A percentile compares a stretch with the other conserved stretches of the same genome.
phyloP scores from a whole-genome alignment of 225 moss, liverwort and hornwort genomes.

The Asterella californica region DNA sequence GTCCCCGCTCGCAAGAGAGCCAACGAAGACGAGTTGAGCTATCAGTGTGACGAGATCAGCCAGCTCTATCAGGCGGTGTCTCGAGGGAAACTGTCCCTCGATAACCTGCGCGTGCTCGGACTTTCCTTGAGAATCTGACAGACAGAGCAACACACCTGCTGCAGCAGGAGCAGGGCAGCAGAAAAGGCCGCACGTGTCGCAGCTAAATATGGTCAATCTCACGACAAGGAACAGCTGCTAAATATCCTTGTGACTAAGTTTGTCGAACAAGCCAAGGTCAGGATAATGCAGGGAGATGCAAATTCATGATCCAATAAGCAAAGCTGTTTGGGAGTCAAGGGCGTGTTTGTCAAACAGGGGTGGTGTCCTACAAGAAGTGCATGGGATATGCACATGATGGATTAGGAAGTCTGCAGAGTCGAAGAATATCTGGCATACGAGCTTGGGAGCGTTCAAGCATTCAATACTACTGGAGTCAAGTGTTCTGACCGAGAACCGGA shows the following conservation, averaged over 20 bases:
- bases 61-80: constrained; percentile 13
- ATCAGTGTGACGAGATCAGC: constrained; percentile 11
- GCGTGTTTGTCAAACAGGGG: not conserved
- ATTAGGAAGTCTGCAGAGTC: not conserved
- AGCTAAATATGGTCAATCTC: constrained; percentile 1
- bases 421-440: constrained; percentile 6
- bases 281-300: constrained; percentile 15
- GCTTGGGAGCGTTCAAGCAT: constrained; percentile 5
- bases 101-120: constrained; percentile 5
- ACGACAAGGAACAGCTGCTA: constrained; percentile 16
- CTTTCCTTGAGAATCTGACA: constrained; percentile 9
- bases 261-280: constrained; percentile 18
- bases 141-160: not conserved
- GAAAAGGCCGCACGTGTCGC: not conserved
- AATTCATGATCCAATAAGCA: constrained; percentile 10
- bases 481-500: constrained; percentile 5
- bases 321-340: constrained; percentile 9
- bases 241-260: constrained; percentile 20
- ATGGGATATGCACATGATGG: not conserved
- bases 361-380: not conserved
- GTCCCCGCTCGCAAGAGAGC: not conserved
- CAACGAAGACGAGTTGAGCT: constrained; percentile 12
- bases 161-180: constrained; percentile 8
- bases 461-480: constrained; percentile 5
- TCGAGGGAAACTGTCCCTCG: constrained; percentile 3